These are phyloP conservation scores for Tetrahymena elliotti DNA, from an alignment of 73 alveolate species.

Conservation along the genomic window DNA sequence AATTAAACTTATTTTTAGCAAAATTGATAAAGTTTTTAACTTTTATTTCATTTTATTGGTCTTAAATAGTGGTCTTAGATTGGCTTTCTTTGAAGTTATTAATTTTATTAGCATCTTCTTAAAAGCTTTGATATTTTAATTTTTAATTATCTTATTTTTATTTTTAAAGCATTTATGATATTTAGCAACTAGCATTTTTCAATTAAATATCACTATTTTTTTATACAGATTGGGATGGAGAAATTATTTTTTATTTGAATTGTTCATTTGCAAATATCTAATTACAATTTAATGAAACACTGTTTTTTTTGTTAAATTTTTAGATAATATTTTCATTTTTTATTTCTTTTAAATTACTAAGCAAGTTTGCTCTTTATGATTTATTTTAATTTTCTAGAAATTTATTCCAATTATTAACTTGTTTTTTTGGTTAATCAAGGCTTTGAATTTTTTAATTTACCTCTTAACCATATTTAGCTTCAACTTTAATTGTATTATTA, in stretches of 20 bases:
- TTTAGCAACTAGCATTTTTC: too few relatives aligned
- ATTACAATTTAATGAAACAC: neutral
- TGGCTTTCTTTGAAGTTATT: neutral
- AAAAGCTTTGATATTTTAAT: neutral
- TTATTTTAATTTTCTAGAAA: too few relatives aligned
- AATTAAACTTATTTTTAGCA: too few relatives aligned
- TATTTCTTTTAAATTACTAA: neutral
- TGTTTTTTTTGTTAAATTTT: too few relatives aligned
- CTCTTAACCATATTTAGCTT: too few relatives aligned
- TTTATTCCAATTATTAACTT: neutral
- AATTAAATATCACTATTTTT: too few relatives aligned
- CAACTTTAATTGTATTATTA: too few relatives aligned
- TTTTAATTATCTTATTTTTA: neutral
- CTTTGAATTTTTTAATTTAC: too few relatives aligned
- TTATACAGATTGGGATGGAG: neutral
- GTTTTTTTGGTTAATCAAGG: too few relatives aligned
- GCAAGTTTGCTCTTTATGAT: neutral
- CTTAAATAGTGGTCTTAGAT: neutral
- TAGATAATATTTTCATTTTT: neutral
- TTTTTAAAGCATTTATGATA: neutral
- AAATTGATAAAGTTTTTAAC: neutral
- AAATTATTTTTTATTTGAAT: too few relatives aligned
- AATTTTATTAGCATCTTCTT: neutral
- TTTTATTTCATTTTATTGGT: neutral
- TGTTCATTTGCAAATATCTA: neutral